These are phyloP conservation scores for Crithidia acanthocephali DNA, from an alignment of 208 protist species.

Conservation along the genomic window DNA sequence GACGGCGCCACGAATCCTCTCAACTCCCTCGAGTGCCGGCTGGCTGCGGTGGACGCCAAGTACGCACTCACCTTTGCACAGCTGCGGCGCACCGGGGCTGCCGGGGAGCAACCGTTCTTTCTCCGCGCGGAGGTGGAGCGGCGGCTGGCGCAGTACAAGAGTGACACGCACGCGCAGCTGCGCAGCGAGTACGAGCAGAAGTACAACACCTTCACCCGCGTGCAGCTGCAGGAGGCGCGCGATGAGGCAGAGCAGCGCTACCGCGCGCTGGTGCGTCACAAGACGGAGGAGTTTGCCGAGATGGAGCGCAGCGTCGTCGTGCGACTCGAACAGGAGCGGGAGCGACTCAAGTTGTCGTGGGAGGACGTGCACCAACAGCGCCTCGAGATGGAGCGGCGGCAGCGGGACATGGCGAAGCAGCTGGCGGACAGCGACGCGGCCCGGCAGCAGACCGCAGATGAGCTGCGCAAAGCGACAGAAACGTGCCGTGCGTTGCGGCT, in stretches of 20 bases:
- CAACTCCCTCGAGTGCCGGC: conserved; percentile 77
- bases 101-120: conserved; percentile 47
- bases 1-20: conserved; percentile 39
- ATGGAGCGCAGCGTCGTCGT: conserved; percentile 55
- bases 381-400: conserved; percentile 52
- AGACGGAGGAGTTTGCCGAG: conserved; percentile 70
- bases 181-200: conserved; percentile 76
- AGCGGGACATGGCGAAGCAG: conserved; percentile 47
- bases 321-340: conserved; percentile 67
- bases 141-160: conserved; percentile 70
- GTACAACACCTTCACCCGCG: conserved; percentile 65
- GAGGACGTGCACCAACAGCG: conserved; percentile 76
- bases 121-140: conserved; percentile 75
- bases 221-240: conserved; percentile 58
- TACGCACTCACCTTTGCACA: conserved; percentile 82
- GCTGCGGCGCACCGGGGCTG: conserved; percentile 35
- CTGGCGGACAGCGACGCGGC: conserved; percentile 50
- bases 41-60: conserved; percentile 88
- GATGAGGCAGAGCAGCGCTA: conserved; percentile 63
- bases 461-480: conserved; percentile 45
- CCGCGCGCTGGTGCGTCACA: conserved; percentile 49
- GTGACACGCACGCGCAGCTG: conserved; percentile 77
- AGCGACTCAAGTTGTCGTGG: conserved; percentile 57
- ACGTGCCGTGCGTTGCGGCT: conserved; percentile 49
- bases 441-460: conserved; percentile 23